These are phyloP conservation scores for Conticribra guillardii DNA, from an alignment of 108 stramenopile genomes.

Conservation along the genomic window DNA sequence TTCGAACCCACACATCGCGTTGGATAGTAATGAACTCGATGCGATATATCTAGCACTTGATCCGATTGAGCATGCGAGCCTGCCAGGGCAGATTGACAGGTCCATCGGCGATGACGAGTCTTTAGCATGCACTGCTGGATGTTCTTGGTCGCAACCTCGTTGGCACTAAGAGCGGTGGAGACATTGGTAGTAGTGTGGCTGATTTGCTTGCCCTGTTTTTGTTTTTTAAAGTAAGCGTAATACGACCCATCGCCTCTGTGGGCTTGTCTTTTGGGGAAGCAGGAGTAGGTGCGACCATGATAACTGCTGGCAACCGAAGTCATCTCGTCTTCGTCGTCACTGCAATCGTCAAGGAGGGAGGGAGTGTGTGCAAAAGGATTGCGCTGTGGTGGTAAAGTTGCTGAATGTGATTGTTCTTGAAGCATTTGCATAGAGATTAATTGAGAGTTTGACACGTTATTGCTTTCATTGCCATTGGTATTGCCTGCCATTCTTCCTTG, in stretches of 20 bases:
- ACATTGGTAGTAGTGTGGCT: neutral
- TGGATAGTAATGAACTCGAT: conserved; percentile 23
- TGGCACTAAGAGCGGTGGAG: neutral
- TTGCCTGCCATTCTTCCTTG: neutral
- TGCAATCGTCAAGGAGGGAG: conserved; percentile 53
- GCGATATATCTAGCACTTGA: conserved; percentile 40
- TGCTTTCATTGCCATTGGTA: neutral
- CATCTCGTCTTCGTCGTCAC: conserved; percentile 48
- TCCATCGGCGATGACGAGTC: conserved; percentile 51
- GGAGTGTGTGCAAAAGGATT: conserved; percentile 30
- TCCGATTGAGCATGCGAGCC: conserved; percentile 49
- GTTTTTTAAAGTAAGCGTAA: conserved; percentile 19
- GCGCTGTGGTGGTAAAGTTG: conserved; percentile 14
- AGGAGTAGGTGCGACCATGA: conserved; percentile 27
- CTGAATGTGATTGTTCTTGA: neutral
- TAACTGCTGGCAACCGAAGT: conserved; percentile 28
- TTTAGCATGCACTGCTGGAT: conserved; percentile 41
- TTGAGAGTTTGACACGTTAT: neutral
- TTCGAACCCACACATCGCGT: conserved; percentile 6
- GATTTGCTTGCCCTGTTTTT: conserved; percentile 1
- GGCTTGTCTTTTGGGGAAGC: conserved; percentile 14
- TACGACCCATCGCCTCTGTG: conserved; percentile 4
- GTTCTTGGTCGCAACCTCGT: conserved; percentile 29
- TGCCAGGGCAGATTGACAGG: conserved; percentile 36
- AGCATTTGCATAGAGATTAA: neutral